These are phyloP conservation scores for Candida labiduridarum DNA, from an alignment of 1,139 yeast species.

Conservation along the genomic window DNA sequence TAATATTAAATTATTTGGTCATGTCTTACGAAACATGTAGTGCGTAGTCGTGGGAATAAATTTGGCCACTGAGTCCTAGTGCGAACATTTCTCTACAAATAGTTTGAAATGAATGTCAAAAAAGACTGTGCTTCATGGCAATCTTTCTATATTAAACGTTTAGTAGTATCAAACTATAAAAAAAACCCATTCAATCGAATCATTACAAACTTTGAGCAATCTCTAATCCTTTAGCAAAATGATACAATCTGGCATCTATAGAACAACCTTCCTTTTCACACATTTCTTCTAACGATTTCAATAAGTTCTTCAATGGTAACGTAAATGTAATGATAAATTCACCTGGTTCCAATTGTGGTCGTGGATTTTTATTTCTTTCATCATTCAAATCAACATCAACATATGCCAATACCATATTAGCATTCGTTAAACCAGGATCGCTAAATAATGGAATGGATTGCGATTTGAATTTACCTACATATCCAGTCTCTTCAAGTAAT, in stretches of 20 bases:
- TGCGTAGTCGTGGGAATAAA: no score
- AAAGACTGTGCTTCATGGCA: no score
- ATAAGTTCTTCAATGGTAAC: slow-evolving; percentile 62
- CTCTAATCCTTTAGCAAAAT: slow-evolving; percentile 72
- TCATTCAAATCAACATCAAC: slow-evolving; percentile 74
- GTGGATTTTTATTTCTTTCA: slow-evolving; percentile 67
- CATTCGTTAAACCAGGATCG: slow-evolving; percentile 95
- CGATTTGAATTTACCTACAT: slow-evolving; percentile 59
- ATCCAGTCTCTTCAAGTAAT: slow-evolving; percentile 90
- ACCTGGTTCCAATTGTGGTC: slow-evolving; percentile 77
- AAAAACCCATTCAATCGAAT: no score
- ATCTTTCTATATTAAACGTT: no score
- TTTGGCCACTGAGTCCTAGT: no score
- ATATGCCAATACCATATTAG: slow-evolving; percentile 79
- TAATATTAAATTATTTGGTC: no score
- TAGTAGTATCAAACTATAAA: no score
- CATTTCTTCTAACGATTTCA: slow-evolving; percentile 54
- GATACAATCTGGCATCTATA: slow-evolving; percentile 85
- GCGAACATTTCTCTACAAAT: no score
- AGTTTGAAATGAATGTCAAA: no score
- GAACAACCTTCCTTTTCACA: slow-evolving; percentile 63
- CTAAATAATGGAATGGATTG: slow-evolving; percentile 63
- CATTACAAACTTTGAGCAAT: slow-evolving; percentile 15
- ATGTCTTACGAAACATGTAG: no score
- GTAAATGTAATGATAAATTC: slow-evolving; percentile 85